Conservation (phyloP, 768 basidiomycete genomes). For the Daedalea quercina region DNA sequence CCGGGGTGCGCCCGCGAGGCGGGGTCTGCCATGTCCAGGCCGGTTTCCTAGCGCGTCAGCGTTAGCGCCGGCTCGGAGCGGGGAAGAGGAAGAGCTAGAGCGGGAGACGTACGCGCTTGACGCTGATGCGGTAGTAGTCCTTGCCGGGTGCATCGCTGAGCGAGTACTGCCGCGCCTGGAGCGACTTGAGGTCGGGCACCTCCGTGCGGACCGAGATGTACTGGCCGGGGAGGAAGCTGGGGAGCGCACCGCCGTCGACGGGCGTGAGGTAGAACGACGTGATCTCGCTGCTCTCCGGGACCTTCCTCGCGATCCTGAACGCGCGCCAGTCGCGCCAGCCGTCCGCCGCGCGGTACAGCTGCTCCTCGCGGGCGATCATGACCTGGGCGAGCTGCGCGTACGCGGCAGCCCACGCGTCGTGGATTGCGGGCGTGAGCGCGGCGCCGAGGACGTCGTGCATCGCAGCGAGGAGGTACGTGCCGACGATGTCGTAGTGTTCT, state of each 20-base stretch:
- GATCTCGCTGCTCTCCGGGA: slow-evolving; percentile 17
- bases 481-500: slow-evolving; percentile 18
- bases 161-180: slow-evolving; percentile 20
- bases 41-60: background rate
- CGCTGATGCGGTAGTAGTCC: slow-evolving; percentile 18
- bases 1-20: slow-evolving; percentile 14
- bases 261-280: slow-evolving; percentile 19
- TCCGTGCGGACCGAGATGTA: slow-evolving; percentile 17
- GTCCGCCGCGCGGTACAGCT: slow-evolving; percentile 14
- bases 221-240: slow-evolving; percentile 15
- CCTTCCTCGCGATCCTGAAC: slow-evolving; percentile 14
- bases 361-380: slow-evolving; percentile 16
- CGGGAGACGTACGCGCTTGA: slow-evolving; percentile 17
- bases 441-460: slow-evolving; percentile 15
- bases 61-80: too few relatives aligned
- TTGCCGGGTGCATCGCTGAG: slow-evolving; percentile 16
- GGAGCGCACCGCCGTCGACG: slow-evolving; percentile 13
- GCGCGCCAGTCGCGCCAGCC: slow-evolving; percentile 17
- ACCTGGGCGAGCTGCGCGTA: slow-evolving; percentile 21
- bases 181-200: slow-evolving; percentile 14
- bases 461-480: slow-evolving; percentile 14
- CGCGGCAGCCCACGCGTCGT: slow-evolving; percentile 18
- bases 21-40: slow-evolving; percentile 1
- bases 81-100: slow-evolving; percentile 7
- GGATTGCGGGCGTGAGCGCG: slow-evolving; percentile 8